A percentile compares a stretch with the other conserved stretches of the same genome.
These are phyloP conservation scores for Leccinum arenicola DNA, from an alignment of 768 basidiomycete species.

Conservation along the genomic window DNA sequence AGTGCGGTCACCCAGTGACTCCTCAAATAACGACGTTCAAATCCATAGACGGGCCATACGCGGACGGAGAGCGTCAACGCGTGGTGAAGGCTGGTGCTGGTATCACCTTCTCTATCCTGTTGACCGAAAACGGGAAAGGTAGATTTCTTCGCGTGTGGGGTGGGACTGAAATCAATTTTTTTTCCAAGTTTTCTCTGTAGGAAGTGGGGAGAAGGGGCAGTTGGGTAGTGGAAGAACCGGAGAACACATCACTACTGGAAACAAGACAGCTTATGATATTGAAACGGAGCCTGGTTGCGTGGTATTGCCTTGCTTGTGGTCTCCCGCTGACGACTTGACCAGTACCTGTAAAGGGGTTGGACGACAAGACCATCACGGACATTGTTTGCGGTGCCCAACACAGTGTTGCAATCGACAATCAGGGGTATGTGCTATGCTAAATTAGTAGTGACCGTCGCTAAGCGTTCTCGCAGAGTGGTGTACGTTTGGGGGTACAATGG, in stretches of 20 bases:
- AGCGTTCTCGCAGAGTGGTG: slow-evolving; percentile 48
- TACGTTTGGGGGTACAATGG: slow-evolving; percentile 90
- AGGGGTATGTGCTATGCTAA: slow-evolving; percentile 48
- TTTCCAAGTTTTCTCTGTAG: slow-evolving; percentile 75
- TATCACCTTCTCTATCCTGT: slow-evolving; percentile 76
- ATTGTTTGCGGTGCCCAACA: slow-evolving; percentile 90
- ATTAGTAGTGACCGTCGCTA: slow-evolving; percentile 2
- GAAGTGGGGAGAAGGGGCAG: slow-evolving; percentile 91
- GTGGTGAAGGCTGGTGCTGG: slow-evolving; percentile 79
- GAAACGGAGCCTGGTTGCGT: slow-evolving; percentile 64
- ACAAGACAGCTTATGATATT: slow-evolving; percentile 80
- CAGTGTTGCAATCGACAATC: slow-evolving; percentile 72
- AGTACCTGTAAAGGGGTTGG: slow-evolving; percentile 77
- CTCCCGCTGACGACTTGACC: slow-evolving; percentile 10
- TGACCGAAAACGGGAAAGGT: slow-evolving; percentile 84
- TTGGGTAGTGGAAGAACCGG: slow-evolving; percentile 91
- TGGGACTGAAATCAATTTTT: not conserved
- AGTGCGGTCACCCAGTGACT: slow-evolving; percentile 72
- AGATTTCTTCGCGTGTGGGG: slow-evolving; percentile 12
- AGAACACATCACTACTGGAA: slow-evolving; percentile 85
- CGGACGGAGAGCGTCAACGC: slow-evolving; percentile 58
- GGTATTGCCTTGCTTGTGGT: slow-evolving; percentile 1
- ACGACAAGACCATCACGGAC: slow-evolving; percentile 73
- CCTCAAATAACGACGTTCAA: slow-evolving; percentile 70
- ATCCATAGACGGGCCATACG: slow-evolving; percentile 53